These are phyloP conservation scores for Cladophialophora yegresii DNA, from an alignment of 2,329 filamentous ascomycete species.

Conservation along the genomic window DNA sequence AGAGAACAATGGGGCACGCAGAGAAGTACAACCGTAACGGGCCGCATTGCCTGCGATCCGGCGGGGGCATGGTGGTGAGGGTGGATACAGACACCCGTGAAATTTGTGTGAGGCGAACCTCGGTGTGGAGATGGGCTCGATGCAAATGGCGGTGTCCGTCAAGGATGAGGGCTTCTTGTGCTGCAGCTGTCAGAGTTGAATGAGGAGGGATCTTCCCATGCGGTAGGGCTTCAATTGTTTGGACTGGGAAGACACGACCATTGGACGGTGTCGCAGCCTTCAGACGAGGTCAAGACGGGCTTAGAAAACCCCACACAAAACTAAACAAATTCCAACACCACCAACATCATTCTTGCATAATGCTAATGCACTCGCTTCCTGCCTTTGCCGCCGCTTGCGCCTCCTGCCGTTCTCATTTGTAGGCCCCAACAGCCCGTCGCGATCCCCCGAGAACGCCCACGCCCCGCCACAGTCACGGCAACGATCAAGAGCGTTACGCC, in stretches of 20 bases:
- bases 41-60: constrained; percentile 17
- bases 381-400: constrained; percentile 11
- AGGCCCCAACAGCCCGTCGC: constrained; percentile 4
- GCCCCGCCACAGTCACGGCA: constrained; percentile 1
- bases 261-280: constrained; percentile 2
- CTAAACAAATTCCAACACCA: constrained; percentile 7
- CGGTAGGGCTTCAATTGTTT: neutral
- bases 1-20: constrained; percentile 19
- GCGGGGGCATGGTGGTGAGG: constrained; percentile 20
- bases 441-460: constrained; percentile 4
- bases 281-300: neutral
- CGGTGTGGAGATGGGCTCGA: constrained; percentile 17
- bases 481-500: neutral
- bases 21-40: constrained; percentile 19
- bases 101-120: constrained; percentile 27
- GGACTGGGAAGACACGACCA: neutral
- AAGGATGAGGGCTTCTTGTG: constrained; percentile 17
- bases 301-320: constrained; percentile 15
- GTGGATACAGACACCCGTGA: constrained; percentile 4
- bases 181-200: neutral
- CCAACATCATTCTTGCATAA: constrained; percentile 10
- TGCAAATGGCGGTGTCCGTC: constrained; percentile 25
- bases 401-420: constrained; percentile 9
- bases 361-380: constrained; percentile 13
- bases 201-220: constrained; percentile 1